Evolutionary conservation across 2,329 filamentous ascomycete species (phyloP).

Genomic region (Xylaria polymorpha): DNA sequence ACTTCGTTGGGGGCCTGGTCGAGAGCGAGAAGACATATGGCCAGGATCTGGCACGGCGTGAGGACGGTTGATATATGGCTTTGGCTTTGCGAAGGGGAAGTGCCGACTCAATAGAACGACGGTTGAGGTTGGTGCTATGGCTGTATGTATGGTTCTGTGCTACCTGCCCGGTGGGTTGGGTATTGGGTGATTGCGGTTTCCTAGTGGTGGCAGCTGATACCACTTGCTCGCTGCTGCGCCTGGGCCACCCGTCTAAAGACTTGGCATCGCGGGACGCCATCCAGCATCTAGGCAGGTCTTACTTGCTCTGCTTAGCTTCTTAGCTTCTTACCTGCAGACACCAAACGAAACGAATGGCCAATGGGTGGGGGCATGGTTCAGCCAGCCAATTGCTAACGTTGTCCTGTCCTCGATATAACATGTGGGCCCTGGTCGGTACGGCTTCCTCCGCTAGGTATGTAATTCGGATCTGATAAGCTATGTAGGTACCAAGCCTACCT

Average conservation of each 20-base stretch:
- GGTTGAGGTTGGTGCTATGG: background rate
- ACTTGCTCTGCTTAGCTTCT: background rate
- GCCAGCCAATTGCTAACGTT: background rate
- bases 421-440: background rate
- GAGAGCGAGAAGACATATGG: constrained; percentile 13
- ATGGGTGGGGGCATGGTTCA: background rate
- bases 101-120: constrained; percentile 3
- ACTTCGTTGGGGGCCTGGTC: constrained; percentile 4
- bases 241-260: background rate
- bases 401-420: background rate
- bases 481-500: background rate
- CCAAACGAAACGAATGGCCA: background rate
- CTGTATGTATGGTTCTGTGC: background rate
- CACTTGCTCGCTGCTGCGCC: background rate
- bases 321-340: constrained; percentile 4
- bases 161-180: background rate
- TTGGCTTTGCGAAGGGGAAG: constrained; percentile 5
- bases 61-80: background rate
- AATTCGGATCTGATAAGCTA: constrained; percentile 13
- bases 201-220: background rate
- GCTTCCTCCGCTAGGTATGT: constrained; percentile 8
- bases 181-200: background rate
- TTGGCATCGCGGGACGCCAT: constrained; percentile 1
- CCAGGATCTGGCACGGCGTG: constrained; percentile 5
- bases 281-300: background rate